Evolutionary conservation across 129 eudicot species (phyloP), one percentile per base, ranked within the genome.

Genomic region (Pittosporum tobira): DNA sequence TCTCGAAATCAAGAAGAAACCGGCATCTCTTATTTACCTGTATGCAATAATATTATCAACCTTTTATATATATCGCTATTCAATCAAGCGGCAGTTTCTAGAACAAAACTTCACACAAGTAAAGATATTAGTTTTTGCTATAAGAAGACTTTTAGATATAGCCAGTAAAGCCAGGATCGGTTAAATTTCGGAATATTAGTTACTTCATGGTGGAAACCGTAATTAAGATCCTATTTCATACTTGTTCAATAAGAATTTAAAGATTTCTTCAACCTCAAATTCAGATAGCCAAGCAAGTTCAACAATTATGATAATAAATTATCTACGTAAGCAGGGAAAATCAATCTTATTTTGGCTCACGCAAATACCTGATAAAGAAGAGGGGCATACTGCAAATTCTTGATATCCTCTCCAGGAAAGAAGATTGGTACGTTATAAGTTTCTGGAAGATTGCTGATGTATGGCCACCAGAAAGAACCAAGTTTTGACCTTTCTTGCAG

Each of bases 391-490:
- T 91, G 94, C 76, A 91, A 72, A 63, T 81, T 86, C 79, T 83
- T 81, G 53, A 91, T 83, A 74, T 91, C 96, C 63, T 83, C 89
- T 29, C 96, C 96, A 0, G 86, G 84, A 57, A 86, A 91, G 90
- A 91, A 86, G 63, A 91, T 83, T 50, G 98, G 98, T 5, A 86
- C 79, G 25, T 65, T 86, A 42, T 62, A 91, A 60, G 98, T 69
- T 77, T 91, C 88, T 0, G 98, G 98, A 44, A 91, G 98, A 76
- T 86, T 91, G 79, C 96, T 83, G 73, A 91, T 86, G 71, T 91
- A 91, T 10, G 96, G 98, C 98, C 98, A 91, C 98, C 98, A 91
- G 74, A 86, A 86, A 34, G 98, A 86, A 67, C 81, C 94, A 0
- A 58, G 58, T 66, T 78, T 83, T 23, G 96, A 96, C 77, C 98